Evolutionary conservation across 176 grass and related monocot genomes (phyloP).

Genomic region (Oryza meridionalis): DNA sequence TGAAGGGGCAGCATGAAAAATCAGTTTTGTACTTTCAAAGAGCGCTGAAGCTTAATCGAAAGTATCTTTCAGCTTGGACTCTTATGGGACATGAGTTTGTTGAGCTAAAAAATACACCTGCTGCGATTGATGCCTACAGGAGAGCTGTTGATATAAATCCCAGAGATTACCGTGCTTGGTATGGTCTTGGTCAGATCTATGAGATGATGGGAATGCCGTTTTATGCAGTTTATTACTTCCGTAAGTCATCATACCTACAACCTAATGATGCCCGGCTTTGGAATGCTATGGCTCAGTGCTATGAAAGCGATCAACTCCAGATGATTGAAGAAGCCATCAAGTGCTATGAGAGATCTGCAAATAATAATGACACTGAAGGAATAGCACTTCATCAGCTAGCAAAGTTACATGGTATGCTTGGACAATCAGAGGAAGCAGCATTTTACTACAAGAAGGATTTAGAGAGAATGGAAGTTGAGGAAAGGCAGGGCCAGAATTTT

Average conservation of each 20-base stretch:
- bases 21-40: conserved; percentile 88
- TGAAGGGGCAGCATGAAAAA: conserved; percentile 96
- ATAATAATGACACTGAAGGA: conserved; percentile 84
- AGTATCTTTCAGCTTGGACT: conserved; percentile 98
- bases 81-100: conserved; percentile 99
- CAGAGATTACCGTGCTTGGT: conserved; percentile 96
- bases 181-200: conserved; percentile 98
- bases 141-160: conserved; percentile 98
- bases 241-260: conserved; percentile 84
- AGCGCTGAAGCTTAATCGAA: conserved; percentile 90
- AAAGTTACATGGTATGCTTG: conserved; percentile 71
- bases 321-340: conserved; percentile 95
- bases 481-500: conserved; percentile 84
- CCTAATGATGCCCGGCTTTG: conserved; percentile 93
- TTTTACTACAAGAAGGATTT: conserved; percentile 96
- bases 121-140: conserved; percentile 93
- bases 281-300: conserved; percentile 99
- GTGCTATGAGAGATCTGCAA: conserved; percentile 86
- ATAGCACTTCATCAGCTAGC: conserved; percentile 90
- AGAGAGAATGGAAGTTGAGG: conserved; percentile 89
- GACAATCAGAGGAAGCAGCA: conserved; percentile 74
- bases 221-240: conserved; percentile 90
- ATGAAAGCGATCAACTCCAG: conserved; percentile 87
- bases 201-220: conserved; percentile 99
- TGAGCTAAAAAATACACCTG: conserved; percentile 96